Conservation (phyloP, 768 basidiomycete genomes). For the Calvatia gigantea region DNA sequence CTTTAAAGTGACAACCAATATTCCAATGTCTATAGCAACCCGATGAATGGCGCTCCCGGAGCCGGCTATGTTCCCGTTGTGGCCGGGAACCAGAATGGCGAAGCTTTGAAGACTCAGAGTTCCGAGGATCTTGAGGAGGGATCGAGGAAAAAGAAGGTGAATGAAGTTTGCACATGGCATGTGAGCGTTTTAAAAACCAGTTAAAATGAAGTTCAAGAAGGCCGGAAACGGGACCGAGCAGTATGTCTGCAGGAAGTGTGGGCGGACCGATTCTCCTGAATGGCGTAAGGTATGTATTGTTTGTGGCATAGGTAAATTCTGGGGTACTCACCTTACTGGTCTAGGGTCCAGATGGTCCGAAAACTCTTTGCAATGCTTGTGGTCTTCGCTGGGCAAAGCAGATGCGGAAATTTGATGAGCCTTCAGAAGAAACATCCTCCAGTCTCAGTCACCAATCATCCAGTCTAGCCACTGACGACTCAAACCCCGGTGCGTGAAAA, state of each 20-base stretch:
- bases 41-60: background rate
- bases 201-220: conserved; percentile 40
- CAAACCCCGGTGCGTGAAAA: background rate
- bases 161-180: background rate
- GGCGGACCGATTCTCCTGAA: conserved; percentile 93
- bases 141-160: conserved; percentile 63
- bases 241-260: conserved; percentile 89
- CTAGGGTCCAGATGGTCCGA: conserved; percentile 90
- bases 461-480: background rate
- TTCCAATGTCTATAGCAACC: background rate
- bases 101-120: background rate
- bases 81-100: conserved; percentile 2
- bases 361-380: conserved; percentile 97
- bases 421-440: conserved; percentile 16
- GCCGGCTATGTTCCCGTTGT: background rate
- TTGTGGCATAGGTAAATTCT: background rate
- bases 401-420: conserved; percentile 37
- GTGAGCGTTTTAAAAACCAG: background rate
- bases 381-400: conserved; percentile 91
- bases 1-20: background rate
- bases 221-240: conserved; percentile 52
- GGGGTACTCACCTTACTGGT: conserved; percentile 5
- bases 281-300: conserved; percentile 74
- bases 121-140: conserved; percentile 48
- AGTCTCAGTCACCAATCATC: background rate